Evolutionary conservation across 306 rosid species (phyloP).

Genomic region (Fragaria nilgerrensis): DNA sequence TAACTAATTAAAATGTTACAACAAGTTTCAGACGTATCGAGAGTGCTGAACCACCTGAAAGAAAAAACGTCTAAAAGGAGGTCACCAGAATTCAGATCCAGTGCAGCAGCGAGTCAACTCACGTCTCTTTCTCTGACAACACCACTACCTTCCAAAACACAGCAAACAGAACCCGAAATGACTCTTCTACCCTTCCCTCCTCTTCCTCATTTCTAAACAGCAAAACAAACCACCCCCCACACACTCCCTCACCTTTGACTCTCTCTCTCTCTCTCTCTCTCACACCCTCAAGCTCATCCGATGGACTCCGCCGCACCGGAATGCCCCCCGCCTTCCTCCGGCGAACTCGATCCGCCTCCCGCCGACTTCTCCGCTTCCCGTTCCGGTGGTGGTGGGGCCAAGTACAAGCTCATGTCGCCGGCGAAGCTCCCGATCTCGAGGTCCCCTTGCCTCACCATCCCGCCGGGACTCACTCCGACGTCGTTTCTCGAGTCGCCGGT

Average conservation of each 20-base stretch:
- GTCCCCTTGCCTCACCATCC: constrained; percentile 72
- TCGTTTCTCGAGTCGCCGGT: constrained; percentile 91
- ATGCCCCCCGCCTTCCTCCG: constrained; percentile 29
- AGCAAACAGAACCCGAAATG: constrained; percentile 24
- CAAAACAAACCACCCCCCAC: background rate
- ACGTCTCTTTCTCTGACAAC: constrained; percentile 11
- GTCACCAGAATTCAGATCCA: constrained; percentile 28
- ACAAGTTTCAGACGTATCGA: background rate
- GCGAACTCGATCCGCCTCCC: constrained; percentile 35
- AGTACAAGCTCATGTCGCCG: constrained; percentile 87
- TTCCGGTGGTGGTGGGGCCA: constrained; percentile 40
- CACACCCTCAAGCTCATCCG: background rate
- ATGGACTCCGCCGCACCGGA: constrained; percentile 47
- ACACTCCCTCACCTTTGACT: background rate
- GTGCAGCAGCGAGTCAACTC: constrained; percentile 38
- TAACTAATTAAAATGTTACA: too few relatives aligned
- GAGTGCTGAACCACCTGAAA: background rate
- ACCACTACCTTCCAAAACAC: constrained; percentile 22
- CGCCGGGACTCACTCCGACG: constrained; percentile 84
- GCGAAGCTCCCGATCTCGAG: constrained; percentile 98
- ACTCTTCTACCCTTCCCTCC: constrained; percentile 48
- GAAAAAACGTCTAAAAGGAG: background rate
- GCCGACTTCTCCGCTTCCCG: constrained; percentile 20
- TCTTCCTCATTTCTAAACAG: constrained; percentile 12
- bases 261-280: background rate